Conservation (phyloP, 305 asterid species). For the Fraxinus platypoda region DNA sequence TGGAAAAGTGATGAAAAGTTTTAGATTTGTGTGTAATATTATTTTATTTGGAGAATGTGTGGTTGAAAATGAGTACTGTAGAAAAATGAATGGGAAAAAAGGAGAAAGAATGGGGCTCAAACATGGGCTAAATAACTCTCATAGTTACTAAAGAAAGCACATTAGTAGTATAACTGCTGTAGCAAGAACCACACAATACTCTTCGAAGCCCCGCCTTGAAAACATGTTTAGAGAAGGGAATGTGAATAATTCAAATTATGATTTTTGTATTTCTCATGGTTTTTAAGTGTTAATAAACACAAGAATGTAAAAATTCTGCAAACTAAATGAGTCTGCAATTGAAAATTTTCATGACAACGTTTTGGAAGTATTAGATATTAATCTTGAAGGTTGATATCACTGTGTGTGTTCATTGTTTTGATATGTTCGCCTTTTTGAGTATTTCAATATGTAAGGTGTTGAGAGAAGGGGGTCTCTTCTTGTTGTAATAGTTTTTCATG, state of each 20-base stretch:
- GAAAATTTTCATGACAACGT: background rate
- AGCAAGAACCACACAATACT: background rate
- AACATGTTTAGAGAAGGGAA: background rate
- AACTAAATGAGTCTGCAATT: background rate
- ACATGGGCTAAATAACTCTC: background rate
- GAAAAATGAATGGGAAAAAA: too few relatives aligned
- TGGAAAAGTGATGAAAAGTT: too few relatives aligned
- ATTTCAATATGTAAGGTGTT: background rate
- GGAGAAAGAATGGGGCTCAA: too few relatives aligned
- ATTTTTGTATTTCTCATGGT: background rate
- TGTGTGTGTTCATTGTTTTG: background rate
- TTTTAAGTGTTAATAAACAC: background rate
- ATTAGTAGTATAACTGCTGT: background rate
- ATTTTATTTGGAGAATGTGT: too few relatives aligned
- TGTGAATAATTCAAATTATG: background rate
- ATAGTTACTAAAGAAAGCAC: background rate
- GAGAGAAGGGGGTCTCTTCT: background rate
- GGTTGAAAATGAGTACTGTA: too few relatives aligned
- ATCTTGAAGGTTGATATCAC: background rate
- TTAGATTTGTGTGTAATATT: too few relatives aligned
- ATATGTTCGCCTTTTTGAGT: background rate
- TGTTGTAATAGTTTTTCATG: background rate
- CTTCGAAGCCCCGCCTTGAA: background rate
- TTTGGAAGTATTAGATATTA: background rate
- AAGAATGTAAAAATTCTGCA: background rate